phyloP scores from a whole-genome alignment of 352 stramenopile species.

The Phytophthora pinifolia region DNA sequence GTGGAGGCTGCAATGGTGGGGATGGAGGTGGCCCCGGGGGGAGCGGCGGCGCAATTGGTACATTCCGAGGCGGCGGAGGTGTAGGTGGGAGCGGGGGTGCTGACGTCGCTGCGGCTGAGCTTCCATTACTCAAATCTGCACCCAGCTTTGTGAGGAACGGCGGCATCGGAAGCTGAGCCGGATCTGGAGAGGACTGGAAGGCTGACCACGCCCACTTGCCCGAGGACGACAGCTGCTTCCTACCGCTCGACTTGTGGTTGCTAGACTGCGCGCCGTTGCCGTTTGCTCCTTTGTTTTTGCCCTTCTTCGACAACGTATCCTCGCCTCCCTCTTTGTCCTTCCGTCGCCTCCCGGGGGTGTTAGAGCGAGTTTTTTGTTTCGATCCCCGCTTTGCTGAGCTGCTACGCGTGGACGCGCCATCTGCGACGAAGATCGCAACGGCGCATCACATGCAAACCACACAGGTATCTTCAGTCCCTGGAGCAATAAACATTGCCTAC shows the following conservation, averaged over 20 bases:
- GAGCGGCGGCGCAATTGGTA: constrained; percentile 20
- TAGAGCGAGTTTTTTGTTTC: constrained; percentile 43
- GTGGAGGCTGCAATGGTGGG: constrained; percentile 27
- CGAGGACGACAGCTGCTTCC: constrained; percentile 48
- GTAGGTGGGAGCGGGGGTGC: constrained; percentile 23
- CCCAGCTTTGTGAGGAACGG: constrained; percentile 49
- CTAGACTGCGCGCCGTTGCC: constrained; percentile 21
- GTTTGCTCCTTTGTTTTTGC: constrained; percentile 37
- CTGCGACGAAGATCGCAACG: constrained; percentile 20
- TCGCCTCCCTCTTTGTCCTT: constrained; percentile 45
- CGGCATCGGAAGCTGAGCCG: constrained; percentile 69
- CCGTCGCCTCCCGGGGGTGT: constrained; percentile 37
- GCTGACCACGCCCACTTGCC: constrained; percentile 85
- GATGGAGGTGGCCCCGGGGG: constrained; percentile 21
- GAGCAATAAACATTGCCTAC: constrained; percentile 2
- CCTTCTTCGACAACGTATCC: constrained; percentile 28
- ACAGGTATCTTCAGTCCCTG: constrained; percentile 15
- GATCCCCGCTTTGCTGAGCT: constrained; percentile 51
- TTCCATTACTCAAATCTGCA: constrained; percentile 12
- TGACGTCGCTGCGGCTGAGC: constrained; percentile 1
- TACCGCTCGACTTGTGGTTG: constrained; percentile 24
- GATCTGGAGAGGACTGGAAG: constrained; percentile 82
- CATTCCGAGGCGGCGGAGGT: constrained; percentile 19
- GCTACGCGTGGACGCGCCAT: constrained; percentile 35
- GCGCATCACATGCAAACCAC: constrained; percentile 10